phyloP scores from a whole-genome alignment of 371 early-diverging fungal species.

The Mortierella sp. region DNA sequence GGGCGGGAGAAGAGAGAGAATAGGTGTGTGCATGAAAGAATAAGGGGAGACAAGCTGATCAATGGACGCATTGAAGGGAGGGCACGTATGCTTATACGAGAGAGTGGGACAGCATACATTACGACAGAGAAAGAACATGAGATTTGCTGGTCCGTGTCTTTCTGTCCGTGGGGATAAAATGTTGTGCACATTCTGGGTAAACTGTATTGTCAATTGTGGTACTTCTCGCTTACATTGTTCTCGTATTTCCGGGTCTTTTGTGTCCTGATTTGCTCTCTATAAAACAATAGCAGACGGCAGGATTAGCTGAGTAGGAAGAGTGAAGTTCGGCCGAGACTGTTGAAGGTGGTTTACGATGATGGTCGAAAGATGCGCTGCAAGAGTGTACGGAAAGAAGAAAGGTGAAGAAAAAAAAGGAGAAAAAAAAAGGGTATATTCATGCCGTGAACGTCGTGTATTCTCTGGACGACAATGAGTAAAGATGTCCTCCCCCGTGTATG shows the following conservation, averaged over 20 bases:
- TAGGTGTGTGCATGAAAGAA: not conserved
- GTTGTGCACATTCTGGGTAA: not conserved
- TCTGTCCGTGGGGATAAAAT: not conserved
- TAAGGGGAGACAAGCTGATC: not conserved
- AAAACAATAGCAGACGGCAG: too few relatives aligned
- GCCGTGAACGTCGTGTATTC: too few relatives aligned
- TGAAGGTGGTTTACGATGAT: too few relatives aligned
- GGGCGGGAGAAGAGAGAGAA: not conserved
- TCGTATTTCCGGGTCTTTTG: not conserved
- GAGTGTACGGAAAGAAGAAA: not conserved
- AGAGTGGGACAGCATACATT: not conserved
- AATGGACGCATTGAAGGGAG: conserved; percentile 3
- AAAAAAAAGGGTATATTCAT: not conserved
- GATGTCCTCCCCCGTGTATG: too few relatives aligned
- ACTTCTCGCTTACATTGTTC: too few relatives aligned
- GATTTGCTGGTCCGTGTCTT: not conserved
- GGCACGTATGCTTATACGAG: too few relatives aligned
- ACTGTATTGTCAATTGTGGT: too few relatives aligned
- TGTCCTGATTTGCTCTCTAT: too few relatives aligned
- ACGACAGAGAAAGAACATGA: conserved; percentile 7
- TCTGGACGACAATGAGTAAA: too few relatives aligned
- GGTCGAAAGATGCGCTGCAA: conserved; percentile 2
- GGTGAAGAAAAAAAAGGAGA: conserved; percentile 2
- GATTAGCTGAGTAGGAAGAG: too few relatives aligned
- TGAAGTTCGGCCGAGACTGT: too few relatives aligned